These are phyloP conservation scores for Lactifluus pinguis DNA, from an alignment of 768 basidiomycete genomes.

Conservation along the genomic window DNA sequence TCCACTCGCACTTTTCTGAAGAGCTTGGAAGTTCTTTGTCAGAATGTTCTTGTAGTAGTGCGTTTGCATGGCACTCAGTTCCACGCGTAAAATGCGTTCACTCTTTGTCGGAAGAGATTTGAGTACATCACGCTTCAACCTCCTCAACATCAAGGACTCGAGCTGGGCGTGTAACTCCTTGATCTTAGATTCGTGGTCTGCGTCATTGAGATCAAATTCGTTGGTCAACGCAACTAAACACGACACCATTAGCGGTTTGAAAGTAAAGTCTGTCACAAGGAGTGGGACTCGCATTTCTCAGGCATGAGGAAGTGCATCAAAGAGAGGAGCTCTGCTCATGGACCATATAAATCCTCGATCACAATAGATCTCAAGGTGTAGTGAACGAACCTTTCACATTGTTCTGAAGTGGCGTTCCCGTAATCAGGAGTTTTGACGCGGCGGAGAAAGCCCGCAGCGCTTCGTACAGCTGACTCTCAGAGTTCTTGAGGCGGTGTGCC, in stretches of 20 bases:
- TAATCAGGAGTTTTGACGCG: slow-evolving; percentile 91
- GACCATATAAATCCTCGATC: slow-evolving; percentile 4
- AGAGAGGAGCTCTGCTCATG: slow-evolving; percentile 70
- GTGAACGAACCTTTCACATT: slow-evolving; percentile 81
- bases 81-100: slow-evolving; percentile 93
- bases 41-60: slow-evolving; percentile 99
- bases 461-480: slow-evolving; percentile 94
- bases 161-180: slow-evolving; percentile 91
- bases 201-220: slow-evolving; percentile 92
- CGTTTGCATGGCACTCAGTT: slow-evolving; percentile 94
- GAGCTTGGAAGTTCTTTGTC: slow-evolving; percentile 91
- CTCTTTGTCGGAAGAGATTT: slow-evolving; percentile 96
- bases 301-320: slow-evolving; percentile 99
- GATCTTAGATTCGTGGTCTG: slow-evolving; percentile 89
- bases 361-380: slow-evolving; percentile 1
- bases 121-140: slow-evolving; percentile 92
- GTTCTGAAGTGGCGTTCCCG: slow-evolving; percentile 96
- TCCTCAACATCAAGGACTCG: slow-evolving; percentile 87
- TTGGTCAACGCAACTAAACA: slow-evolving; percentile 76
- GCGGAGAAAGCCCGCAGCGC: slow-evolving; percentile 84
- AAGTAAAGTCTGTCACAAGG: neutral
- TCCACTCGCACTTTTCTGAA: slow-evolving; percentile 83
- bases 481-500: slow-evolving; percentile 98
- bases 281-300: slow-evolving; percentile 67
- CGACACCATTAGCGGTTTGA: slow-evolving; percentile 4